These are phyloP conservation scores for Neurospora sp. DNA, from an alignment of 495 filamentous ascomycete genomes.

Conservation along the genomic window DNA sequence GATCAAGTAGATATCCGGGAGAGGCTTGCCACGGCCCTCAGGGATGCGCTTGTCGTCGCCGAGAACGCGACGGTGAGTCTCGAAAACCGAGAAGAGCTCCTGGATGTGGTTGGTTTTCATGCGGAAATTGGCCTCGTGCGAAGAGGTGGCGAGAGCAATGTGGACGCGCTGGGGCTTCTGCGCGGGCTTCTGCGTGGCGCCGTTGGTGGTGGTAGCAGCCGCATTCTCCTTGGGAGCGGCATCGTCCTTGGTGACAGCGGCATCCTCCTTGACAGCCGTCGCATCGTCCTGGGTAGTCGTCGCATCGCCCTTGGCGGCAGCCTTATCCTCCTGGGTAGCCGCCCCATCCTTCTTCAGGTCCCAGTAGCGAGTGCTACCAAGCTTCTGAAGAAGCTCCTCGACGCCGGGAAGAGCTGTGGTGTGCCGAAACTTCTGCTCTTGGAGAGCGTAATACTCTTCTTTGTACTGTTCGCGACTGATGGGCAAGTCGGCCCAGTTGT, in stretches of 20 bases:
- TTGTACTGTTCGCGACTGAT: constrained; percentile 55
- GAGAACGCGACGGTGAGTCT: constrained; percentile 54
- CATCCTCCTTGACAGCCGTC: background rate
- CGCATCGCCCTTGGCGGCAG: background rate
- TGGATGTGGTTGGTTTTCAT: constrained; percentile 70
- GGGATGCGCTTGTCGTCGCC: constrained; percentile 82
- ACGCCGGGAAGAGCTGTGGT: constrained; percentile 73
- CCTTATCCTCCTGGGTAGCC: background rate
- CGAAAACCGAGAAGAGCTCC: constrained; percentile 66
- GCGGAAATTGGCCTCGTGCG: constrained; percentile 55
- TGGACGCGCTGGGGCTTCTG: constrained; percentile 43
- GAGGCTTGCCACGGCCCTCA: constrained; percentile 75
- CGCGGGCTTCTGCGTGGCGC: background rate
- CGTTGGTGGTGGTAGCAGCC: background rate
- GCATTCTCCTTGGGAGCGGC: no score
- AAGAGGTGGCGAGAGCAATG: constrained; percentile 81
- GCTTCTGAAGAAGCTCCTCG: constrained; percentile 47
- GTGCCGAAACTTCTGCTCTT: constrained; percentile 60
- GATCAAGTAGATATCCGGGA: constrained; percentile 89
- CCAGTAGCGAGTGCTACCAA: constrained; percentile 38
- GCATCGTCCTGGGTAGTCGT: background rate
- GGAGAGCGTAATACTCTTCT: constrained; percentile 47
- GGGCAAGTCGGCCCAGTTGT: constrained; percentile 79
- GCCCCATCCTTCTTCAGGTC: constrained; percentile 17
- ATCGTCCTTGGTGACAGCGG: background rate